Percentiles rank a stretch among this genome's conserved stretches.
Evolutionary conservation across 345 rosid genomes (phyloP).

Genomic region (Abelmoschus esculentus): DNA sequence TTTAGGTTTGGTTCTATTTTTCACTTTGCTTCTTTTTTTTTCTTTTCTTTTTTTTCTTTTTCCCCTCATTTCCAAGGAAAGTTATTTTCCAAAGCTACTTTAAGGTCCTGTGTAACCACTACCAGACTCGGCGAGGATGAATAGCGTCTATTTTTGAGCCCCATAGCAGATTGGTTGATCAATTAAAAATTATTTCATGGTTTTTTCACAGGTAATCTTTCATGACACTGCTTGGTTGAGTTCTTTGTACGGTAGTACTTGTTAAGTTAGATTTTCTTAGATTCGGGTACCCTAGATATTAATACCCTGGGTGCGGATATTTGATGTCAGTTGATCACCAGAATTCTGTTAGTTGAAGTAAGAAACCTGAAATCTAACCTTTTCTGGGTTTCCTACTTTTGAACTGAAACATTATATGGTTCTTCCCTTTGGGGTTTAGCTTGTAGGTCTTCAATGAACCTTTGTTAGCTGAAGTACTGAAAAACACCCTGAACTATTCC

Average conservation of each 20-base stretch:
- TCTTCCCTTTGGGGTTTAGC: neutral
- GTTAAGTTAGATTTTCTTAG: neutral
- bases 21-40: neutral
- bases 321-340: too few relatives aligned
- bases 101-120: slow-evolving; percentile 6
- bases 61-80: slow-evolving; percentile 11
- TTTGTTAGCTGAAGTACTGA: neutral
- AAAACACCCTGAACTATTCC: neutral
- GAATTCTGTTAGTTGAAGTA: too few relatives aligned
- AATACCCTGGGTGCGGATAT: neutral
- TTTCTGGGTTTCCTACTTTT: too few relatives aligned
- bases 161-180: slow-evolving; percentile 9
- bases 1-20: neutral
- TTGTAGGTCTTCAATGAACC: neutral
- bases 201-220: slow-evolving; percentile 16
- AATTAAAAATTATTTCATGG: slow-evolving; percentile 3
- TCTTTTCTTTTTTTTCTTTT: neutral
- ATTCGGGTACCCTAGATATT: neutral
- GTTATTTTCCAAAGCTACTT: slow-evolving; percentile 6
- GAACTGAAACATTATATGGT: too few relatives aligned
- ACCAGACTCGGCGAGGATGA: slow-evolving; percentile 1
- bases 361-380: too few relatives aligned
- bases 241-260: neutral
- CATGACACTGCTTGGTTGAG: neutral
- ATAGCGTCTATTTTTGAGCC: slow-evolving; percentile 10